These are phyloP conservation scores for Carallia pectinifolia DNA, from an alignment of 345 rosid species.

Conservation along the genomic window DNA sequence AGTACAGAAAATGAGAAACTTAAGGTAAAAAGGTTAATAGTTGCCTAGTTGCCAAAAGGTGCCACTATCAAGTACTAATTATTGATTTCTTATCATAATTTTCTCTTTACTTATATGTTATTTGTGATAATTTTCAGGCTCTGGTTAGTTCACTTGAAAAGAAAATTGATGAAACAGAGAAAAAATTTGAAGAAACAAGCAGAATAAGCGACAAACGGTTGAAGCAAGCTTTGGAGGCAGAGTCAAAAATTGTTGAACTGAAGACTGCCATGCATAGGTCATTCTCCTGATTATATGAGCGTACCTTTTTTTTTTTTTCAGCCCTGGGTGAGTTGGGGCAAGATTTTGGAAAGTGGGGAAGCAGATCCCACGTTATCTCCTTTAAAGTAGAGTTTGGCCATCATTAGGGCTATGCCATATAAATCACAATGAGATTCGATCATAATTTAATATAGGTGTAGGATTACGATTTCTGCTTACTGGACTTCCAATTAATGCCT, in stretches of 20 bases:
- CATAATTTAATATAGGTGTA: neutral
- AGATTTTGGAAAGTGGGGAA: too few relatives aligned
- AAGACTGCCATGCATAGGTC: slow-evolving; percentile 92
- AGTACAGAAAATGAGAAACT: slow-evolving; percentile 83
- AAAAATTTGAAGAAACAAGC: slow-evolving; percentile 71
- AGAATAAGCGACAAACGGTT: slow-evolving; percentile 84
- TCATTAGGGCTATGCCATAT: too few relatives aligned
- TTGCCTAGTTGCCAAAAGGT: too few relatives aligned
- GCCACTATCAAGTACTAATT: neutral
- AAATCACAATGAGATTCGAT: too few relatives aligned
- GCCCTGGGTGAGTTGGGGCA: neutral
- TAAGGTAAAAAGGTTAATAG: slow-evolving; percentile 52
- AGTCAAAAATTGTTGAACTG: slow-evolving; percentile 72
- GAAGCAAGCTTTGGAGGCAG: slow-evolving; percentile 94
- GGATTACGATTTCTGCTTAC: neutral
- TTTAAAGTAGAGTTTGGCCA: too few relatives aligned
- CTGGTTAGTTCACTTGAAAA: slow-evolving; percentile 74
- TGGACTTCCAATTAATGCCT: neutral
- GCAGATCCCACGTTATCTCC: too few relatives aligned
- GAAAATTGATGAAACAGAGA: slow-evolving; percentile 89
- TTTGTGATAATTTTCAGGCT: slow-evolving; percentile 48
- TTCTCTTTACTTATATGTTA: slow-evolving; percentile 7
- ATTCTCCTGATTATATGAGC: neutral
- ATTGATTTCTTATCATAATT: neutral
- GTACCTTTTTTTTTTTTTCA: neutral